Conservation (phyloP, 768 basidiomycete species). For the Hypsizygus marmoreus region DNA sequence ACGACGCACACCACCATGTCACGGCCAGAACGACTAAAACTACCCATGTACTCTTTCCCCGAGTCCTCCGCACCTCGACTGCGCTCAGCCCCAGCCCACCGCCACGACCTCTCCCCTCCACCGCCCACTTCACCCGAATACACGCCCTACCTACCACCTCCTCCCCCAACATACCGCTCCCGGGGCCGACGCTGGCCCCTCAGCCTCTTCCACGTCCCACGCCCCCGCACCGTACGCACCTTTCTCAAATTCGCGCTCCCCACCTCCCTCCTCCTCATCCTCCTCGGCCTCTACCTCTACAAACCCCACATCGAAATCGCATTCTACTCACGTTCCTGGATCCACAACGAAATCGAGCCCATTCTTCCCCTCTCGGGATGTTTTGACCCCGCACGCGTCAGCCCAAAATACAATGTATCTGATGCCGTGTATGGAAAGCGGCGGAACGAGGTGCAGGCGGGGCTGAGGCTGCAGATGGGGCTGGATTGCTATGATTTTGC, state of each 20-base stretch:
- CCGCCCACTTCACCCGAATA: slow-evolving; percentile 24
- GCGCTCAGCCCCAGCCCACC: slow-evolving; percentile 25
- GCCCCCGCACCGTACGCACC: slow-evolving; percentile 36
- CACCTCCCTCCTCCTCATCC: slow-evolving; percentile 35
- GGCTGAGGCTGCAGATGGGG: slow-evolving; percentile 74
- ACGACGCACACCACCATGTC: no score
- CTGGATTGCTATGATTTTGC: slow-evolving; percentile 95
- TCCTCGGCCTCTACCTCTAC: slow-evolving; percentile 59
- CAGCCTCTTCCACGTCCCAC: slow-evolving; percentile 25
- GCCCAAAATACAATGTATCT: slow-evolving; percentile 68
- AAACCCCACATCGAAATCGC: slow-evolving; percentile 87
- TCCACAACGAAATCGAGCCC: slow-evolving; percentile 68
- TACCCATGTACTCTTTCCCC: slow-evolving; percentile 46
- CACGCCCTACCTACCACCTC: slow-evolving; percentile 21
- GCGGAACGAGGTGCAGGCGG: slow-evolving; percentile 74
- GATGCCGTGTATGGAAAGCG: slow-evolving; percentile 64
- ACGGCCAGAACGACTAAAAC: slow-evolving; percentile 43
- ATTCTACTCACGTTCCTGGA: slow-evolving; percentile 78
- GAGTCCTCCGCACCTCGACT: slow-evolving; percentile 31
- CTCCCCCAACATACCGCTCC: slow-evolving; percentile 27
- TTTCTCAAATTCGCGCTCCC: slow-evolving; percentile 50
- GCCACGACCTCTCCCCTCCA: slow-evolving; percentile 19
- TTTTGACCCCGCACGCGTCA: slow-evolving; percentile 63
- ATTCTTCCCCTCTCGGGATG: slow-evolving; percentile 71
- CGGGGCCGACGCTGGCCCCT: slow-evolving; percentile 22